A percentile compares a stretch with the other conserved stretches of the same genome.
These are phyloP conservation scores for Eucalyptus cladocalyx DNA, from an alignment of 345 rosid genomes.

Conservation along the genomic window DNA sequence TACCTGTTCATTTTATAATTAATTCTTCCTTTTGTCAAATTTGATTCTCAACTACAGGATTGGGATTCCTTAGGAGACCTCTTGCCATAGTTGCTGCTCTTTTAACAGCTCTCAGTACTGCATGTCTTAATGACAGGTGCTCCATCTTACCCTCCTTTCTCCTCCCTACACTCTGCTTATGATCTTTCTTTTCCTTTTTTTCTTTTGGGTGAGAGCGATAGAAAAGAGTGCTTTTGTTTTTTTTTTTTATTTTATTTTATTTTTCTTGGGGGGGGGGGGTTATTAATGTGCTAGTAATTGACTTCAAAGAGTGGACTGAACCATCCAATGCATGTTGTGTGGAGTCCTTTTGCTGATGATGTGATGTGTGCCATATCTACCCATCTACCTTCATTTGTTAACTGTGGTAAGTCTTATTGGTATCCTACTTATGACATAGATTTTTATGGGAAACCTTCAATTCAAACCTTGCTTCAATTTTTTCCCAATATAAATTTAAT, in stretches of 20 bases:
- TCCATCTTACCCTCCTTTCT: not conserved
- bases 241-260: too few relatives aligned
- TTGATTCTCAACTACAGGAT: conserved; percentile 19
- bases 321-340: not conserved
- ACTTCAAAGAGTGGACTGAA: not conserved
- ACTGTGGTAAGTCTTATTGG: not conserved
- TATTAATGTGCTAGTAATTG: not conserved
- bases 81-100: conserved; percentile 69
- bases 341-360: not conserved
- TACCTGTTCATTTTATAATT: not conserved
- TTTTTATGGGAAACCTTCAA: not conserved
- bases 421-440: not conserved
- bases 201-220: not conserved
- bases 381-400: not conserved
- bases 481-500: not conserved
- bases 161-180: not conserved
- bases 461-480: not conserved
- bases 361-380: not conserved
- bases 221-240: not conserved
- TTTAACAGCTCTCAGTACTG: conserved; percentile 58
- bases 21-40: not conserved
- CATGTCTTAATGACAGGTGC: conserved; percentile 86
- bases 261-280: accelerated
- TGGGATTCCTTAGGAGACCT: conserved; percentile 86
- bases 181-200: not conserved